A percentile compares a stretch with the other conserved stretches of the same genome.
phyloP scores from a whole-genome alignment of 148 eudicot genomes.

The Vaccinium macrocarpon region DNA sequence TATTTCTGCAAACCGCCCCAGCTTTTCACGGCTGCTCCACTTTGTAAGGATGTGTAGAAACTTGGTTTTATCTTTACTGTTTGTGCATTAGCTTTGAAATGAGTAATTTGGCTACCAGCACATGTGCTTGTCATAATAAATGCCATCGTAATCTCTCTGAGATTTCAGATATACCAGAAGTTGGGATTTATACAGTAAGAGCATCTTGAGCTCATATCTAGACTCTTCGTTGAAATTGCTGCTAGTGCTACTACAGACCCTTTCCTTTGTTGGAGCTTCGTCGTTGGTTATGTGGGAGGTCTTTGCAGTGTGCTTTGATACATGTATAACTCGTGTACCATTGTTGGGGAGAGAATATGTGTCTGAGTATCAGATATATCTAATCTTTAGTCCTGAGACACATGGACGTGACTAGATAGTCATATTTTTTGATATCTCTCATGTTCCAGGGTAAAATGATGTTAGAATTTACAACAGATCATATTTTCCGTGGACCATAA shows the following conservation, averaged over 20 bases:
- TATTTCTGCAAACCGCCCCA: conserved; percentile 68
- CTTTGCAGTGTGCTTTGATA: not conserved
- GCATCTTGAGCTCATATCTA: not conserved
- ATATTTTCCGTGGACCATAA: not conserved
- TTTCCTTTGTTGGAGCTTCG: not conserved
- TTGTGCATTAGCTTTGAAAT: not conserved
- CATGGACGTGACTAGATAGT: too few relatives aligned
- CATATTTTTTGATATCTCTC: too few relatives aligned
- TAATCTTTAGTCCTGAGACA: too few relatives aligned
- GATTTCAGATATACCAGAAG: not conserved
- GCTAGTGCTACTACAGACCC: not conserved
- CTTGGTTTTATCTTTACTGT: not conserved
- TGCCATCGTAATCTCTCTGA: not conserved
- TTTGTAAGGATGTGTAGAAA: conserved; percentile 58
- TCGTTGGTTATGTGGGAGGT: not conserved
- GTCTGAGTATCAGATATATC: too few relatives aligned
- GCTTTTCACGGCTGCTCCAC: conserved; percentile 58
- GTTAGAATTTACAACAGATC: too few relatives aligned
- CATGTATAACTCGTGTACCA: too few relatives aligned
- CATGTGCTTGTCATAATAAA: not conserved
- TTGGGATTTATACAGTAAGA: not conserved
- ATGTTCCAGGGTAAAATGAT: not conserved
- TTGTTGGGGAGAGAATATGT: too few relatives aligned
- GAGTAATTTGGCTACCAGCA: not conserved
- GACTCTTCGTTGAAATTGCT: not conserved